A percentile compares a stretch with the other conserved stretches of the same genome.
phyloP scores from a whole-genome alignment of 2,329 filamentous ascomycete genomes.

The Pezicula neosporulosa region DNA sequence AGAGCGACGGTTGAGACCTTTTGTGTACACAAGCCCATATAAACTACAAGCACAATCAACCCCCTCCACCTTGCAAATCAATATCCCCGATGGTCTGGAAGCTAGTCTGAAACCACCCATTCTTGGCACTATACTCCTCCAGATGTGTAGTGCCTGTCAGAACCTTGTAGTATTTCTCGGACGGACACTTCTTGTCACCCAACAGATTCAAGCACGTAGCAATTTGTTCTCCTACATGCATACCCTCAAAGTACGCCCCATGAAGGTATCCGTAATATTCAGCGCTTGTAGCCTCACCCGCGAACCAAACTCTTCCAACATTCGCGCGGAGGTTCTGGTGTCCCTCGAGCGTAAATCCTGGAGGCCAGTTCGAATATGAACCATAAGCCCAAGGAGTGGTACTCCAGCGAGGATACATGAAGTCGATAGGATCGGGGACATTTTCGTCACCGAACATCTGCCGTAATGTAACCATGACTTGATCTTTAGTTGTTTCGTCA shows the following conservation, averaged over 20 bases:
- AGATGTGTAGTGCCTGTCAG: conserved; percentile 7
- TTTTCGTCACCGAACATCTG: conserved; percentile 44
- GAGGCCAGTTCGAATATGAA: conserved; percentile 67
- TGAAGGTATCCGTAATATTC: conserved; percentile 66
- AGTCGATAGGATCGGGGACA: conserved; percentile 47
- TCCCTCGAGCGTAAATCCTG: conserved; percentile 57
- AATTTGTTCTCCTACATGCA: no score
- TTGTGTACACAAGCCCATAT: no score
- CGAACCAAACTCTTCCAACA: conserved; percentile 57
- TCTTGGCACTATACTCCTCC: conserved; percentile 3
- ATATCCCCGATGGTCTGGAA: conserved; percentile 11
- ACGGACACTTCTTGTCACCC: no score
- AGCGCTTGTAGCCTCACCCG: conserved; percentile 60
- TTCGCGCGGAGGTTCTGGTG: conserved; percentile 69
- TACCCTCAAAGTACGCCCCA: conserved; percentile 56
- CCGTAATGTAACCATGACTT: conserved; percentile 16
- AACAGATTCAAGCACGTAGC: no score
- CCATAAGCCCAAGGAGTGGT: conserved; percentile 45
- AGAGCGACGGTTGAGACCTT: no score
- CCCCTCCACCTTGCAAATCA: background rate
- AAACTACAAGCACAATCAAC: background rate
- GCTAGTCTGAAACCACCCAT: conserved; percentile 12
- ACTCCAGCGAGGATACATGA: conserved; percentile 52
- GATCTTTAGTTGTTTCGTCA: conserved; percentile 45
- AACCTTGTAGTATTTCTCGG: conserved; percentile 2